A percentile compares a stretch with the other conserved stretches of the same genome.
Conservation (phyloP, 1,284 basidiomycete genomes). For the Ustilago sp. region DNA sequence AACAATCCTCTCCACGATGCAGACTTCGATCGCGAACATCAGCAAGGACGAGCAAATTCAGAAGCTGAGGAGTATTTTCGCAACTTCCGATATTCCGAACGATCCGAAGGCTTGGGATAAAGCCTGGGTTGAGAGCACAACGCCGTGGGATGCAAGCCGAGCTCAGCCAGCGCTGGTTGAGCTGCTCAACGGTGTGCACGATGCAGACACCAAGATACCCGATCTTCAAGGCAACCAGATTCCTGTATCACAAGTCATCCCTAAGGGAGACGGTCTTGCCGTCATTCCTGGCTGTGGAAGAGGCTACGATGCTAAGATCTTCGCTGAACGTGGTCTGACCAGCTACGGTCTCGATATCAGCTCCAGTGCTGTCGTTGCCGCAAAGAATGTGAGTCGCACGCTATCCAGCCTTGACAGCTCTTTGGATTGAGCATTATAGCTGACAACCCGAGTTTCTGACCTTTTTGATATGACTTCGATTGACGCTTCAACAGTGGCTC, state of each 20-base stretch:
- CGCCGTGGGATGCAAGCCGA: constrained; percentile 52
- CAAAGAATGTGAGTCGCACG: constrained; percentile 40
- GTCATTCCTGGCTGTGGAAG: constrained; percentile 50
- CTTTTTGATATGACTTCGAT: background rate
- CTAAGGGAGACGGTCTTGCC: constrained; percentile 25
- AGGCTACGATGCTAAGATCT: constrained; percentile 51
- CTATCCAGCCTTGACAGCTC: background rate
- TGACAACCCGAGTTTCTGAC: background rate
- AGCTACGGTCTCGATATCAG: constrained; percentile 54
- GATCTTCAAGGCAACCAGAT: constrained; percentile 16
- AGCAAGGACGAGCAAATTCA: constrained; percentile 34
- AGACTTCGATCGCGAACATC: background rate
- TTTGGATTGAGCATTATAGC: background rate
- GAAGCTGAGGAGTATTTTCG: constrained; percentile 41
- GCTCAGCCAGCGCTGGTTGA: constrained; percentile 53
- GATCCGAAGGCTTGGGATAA: constrained; percentile 57
- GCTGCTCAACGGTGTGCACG: constrained; percentile 37
- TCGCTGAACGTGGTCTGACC: constrained; percentile 47
- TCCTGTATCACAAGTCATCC: constrained; percentile 32
- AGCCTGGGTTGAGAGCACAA: constrained; percentile 51
- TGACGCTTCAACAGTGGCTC: constrained; percentile 35
- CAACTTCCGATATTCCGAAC: constrained; percentile 36
- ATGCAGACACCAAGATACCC: constrained; percentile 22
- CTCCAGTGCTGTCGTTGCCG: constrained; percentile 39
- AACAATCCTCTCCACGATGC: constrained; percentile 6